A percentile compares a stretch with the other conserved stretches of the same genome.
Evolutionary conservation across 768 basidiomycete species (phyloP).

Genomic region (Trametes elegans): DNA sequence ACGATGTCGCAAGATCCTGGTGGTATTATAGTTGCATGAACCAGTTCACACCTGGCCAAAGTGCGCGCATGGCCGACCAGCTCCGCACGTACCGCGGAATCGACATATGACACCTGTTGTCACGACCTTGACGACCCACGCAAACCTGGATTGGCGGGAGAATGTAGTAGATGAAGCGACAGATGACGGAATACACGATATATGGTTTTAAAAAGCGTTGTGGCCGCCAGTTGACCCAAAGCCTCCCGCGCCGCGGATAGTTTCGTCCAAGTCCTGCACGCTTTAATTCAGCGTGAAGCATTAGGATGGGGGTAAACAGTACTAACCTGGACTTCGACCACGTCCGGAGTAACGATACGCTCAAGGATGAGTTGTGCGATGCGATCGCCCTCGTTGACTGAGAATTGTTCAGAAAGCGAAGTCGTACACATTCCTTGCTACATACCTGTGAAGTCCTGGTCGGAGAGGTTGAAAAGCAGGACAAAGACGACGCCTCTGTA

Average conservation of each 20-base stretch:
- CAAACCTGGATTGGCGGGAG: no score
- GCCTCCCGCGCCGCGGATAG: constrained; percentile 78
- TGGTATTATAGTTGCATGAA: constrained; percentile 40
- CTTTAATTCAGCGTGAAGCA: neutral
- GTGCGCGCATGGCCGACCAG: constrained; percentile 39
- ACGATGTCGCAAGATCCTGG: neutral
- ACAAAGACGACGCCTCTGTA: constrained; percentile 92
- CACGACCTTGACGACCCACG: no score
- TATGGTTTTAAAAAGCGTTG: constrained; percentile 35
- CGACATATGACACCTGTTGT: constrained; percentile 10
- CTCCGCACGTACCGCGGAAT: constrained; percentile 45
- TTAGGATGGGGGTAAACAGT: neutral
- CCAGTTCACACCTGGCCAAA: constrained; percentile 45
- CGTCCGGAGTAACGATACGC: constrained; percentile 80
- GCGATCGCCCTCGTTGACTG: constrained; percentile 93
- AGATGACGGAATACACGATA: neutral
- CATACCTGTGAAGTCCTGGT: constrained; percentile 83
- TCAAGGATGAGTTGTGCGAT: constrained; percentile 95
- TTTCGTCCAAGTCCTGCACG: constrained; percentile 77
- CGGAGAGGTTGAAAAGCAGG: constrained; percentile 88
- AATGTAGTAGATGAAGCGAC: neutral
- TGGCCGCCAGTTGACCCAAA: constrained; percentile 97
- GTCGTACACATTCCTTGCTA: neutral
- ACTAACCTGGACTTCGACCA: constrained; percentile 82
- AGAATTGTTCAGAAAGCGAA: neutral